Evolutionary conservation across 2,329 filamentous ascomycete genomes (phyloP).

Genomic region (Nigrograna mackinnonii): DNA sequence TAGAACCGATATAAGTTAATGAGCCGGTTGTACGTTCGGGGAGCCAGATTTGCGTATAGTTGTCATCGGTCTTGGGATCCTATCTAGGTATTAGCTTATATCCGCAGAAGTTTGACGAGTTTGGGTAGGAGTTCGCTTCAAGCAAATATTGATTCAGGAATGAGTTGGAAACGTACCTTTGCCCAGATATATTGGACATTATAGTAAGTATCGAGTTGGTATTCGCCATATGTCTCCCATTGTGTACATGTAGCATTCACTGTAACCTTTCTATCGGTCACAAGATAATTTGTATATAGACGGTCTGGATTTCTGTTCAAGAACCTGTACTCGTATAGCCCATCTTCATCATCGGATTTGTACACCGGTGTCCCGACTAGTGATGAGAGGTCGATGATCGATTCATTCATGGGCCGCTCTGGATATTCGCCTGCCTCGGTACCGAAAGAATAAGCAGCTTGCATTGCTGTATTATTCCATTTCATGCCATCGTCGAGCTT

Average conservation of each 20-base stretch:
- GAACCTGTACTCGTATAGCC: constrained; percentile 32
- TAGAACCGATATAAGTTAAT: constrained; percentile 28
- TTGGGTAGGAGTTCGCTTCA: background rate
- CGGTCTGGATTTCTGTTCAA: constrained; percentile 35
- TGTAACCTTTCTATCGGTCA: constrained; percentile 24
- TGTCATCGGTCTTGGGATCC: constrained; percentile 5
- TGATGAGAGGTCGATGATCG: constrained; percentile 19
- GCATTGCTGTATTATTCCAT: constrained; percentile 15
- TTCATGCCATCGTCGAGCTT: constrained; percentile 5
- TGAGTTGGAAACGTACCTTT: too few species aligned
- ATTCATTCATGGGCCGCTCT: constrained; percentile 12
- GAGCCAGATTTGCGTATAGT: constrained; percentile 52
- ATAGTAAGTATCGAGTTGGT: too few species aligned
- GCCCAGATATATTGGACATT: too few species aligned
- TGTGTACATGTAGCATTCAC: constrained; percentile 24
- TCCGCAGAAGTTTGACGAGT: background rate
- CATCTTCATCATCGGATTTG: constrained; percentile 14
- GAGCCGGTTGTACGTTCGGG: constrained; percentile 64
- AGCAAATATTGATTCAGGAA: too few species aligned
- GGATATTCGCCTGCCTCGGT: constrained; percentile 30
- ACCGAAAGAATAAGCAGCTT: constrained; percentile 34
- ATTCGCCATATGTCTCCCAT: constrained; percentile 14
- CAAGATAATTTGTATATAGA: constrained; percentile 29
- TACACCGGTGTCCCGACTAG: constrained; percentile 31
- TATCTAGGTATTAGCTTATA: background rate